A percentile compares a stretch with the other conserved stretches of the same genome.
Evolutionary conservation across 345 rosid species (phyloP).

Genomic region (Hevea brasiliensis): DNA sequence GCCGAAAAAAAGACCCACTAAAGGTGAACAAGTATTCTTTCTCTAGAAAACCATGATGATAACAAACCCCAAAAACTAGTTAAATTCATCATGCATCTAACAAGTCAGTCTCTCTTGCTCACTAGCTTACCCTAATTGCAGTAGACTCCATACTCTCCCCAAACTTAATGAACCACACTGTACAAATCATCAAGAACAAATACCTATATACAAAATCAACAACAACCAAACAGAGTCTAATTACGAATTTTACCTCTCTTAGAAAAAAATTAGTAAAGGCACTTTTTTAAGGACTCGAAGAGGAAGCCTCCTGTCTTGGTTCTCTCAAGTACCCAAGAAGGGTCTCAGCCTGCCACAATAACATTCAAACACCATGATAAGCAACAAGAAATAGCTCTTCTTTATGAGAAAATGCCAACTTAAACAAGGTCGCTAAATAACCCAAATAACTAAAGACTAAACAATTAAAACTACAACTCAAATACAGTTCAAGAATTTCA

Average conservation of each 20-base stretch:
- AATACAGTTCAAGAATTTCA: background rate
- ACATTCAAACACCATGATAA: too few species aligned
- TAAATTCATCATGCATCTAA: slow-evolving; percentile 36
- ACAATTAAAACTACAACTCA: background rate
- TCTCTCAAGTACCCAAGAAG: slow-evolving; percentile 75
- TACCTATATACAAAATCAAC: slow-evolving; percentile 45
- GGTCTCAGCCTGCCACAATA: slow-evolving; percentile 71
- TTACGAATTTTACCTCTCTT: slow-evolving; percentile 30
- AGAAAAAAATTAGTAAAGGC: background rate
- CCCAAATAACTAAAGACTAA: background rate
- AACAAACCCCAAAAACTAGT: slow-evolving; percentile 34
- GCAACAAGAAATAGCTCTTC: too few species aligned
- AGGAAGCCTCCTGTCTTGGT: slow-evolving; percentile 59
- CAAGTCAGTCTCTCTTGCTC: slow-evolving; percentile 37
- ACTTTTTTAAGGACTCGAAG: slow-evolving; percentile 49
- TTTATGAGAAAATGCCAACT: background rate
- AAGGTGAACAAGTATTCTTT: slow-evolving; percentile 15
- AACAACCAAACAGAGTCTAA: slow-evolving; percentile 13
- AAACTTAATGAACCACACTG: slow-evolving; percentile 44
- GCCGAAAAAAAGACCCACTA: slow-evolving; percentile 18
- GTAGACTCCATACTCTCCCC: slow-evolving; percentile 18
- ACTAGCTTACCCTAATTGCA: slow-evolving; percentile 22
- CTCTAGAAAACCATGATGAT: background rate
- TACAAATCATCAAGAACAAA: slow-evolving; percentile 50
- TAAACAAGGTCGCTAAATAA: background rate